Evolutionary conservation across 2,329 filamentous ascomycete species (phyloP).

Genomic region (Apiospora phragmitis): DNA sequence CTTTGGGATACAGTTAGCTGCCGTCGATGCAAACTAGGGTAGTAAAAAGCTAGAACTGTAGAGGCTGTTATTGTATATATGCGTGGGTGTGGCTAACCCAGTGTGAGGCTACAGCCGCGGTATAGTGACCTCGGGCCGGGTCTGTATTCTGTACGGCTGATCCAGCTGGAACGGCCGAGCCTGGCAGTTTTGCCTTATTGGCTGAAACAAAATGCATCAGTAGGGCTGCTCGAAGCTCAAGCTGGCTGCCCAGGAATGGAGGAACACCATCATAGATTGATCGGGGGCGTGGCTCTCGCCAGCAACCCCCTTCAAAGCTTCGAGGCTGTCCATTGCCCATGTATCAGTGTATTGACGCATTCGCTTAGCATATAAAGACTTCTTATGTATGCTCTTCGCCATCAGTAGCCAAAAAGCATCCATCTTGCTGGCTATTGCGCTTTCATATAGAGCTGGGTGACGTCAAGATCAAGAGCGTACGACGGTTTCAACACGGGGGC

Average conservation of each 20-base stretch:
- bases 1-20: not conserved
- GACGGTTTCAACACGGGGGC: not conserved
- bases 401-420: not conserved
- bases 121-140: not conserved
- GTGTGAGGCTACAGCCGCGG: not conserved
- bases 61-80: not conserved
- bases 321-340: not conserved
- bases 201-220: not conserved
- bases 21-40: not conserved
- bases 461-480: not conserved
- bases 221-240: not conserved
- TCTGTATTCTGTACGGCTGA: not conserved
- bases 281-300: not conserved
- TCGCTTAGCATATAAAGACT: too few relatives aligned
- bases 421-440: too few relatives aligned
- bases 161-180: not conserved
- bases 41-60: not conserved
- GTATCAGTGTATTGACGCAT: not conserved
- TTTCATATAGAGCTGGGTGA: not conserved
- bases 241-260: not conserved
- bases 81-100: not conserved
- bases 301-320: not conserved
- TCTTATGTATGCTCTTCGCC: not conserved
- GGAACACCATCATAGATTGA: not conserved
- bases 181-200: not conserved